These are phyloP conservation scores for Starmerella bombicola DNA, from an alignment of 805 yeast genomes.

Conservation along the genomic window DNA sequence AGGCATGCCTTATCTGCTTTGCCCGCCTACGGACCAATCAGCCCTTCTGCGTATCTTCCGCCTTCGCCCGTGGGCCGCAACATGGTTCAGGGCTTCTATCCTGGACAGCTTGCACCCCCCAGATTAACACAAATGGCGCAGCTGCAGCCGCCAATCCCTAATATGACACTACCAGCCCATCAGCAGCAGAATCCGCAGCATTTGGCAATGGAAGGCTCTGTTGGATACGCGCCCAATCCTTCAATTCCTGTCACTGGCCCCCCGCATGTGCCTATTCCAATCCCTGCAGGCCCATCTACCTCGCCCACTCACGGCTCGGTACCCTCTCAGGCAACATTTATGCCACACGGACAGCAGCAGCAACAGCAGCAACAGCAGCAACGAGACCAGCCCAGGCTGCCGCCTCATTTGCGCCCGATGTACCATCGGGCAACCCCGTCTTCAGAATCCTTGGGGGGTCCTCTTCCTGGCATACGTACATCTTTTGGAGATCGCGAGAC, in stretches of 20 bases:
- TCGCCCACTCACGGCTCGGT: too few relatives aligned
- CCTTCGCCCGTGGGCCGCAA: neutral
- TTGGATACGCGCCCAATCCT: too few relatives aligned
- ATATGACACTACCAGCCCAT: too few relatives aligned
- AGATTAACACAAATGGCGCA: neutral
- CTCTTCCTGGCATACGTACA: too few relatives aligned
- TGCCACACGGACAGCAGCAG: too few relatives aligned
- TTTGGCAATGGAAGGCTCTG: too few relatives aligned
- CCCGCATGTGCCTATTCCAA: neutral
- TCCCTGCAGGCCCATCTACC: neutral
- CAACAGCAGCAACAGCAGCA: constrained; percentile 11
- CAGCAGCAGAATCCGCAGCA: too few relatives aligned
- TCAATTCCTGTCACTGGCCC: neutral
- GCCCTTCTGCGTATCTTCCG: neutral
- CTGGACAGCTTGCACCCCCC: constrained; percentile 9
- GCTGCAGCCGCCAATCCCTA: constrained; percentile 1
- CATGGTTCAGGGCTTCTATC: constrained; percentile 2
- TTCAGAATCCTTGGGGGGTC: too few relatives aligned
- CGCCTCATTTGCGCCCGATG: constrained; percentile 3
- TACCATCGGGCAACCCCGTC: too few relatives aligned
- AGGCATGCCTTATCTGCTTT: constrained; percentile 21
- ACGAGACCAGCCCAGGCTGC: constrained; percentile 12
- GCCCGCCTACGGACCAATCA: constrained; percentile 14
- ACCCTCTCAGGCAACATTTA: too few relatives aligned
- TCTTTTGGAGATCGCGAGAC: neutral